Evolutionary conservation across 1,284 basidiomycete genomes (phyloP), one percentile per base, ranked within the genome.

Genomic region (Athelia psychrophila): DNA sequence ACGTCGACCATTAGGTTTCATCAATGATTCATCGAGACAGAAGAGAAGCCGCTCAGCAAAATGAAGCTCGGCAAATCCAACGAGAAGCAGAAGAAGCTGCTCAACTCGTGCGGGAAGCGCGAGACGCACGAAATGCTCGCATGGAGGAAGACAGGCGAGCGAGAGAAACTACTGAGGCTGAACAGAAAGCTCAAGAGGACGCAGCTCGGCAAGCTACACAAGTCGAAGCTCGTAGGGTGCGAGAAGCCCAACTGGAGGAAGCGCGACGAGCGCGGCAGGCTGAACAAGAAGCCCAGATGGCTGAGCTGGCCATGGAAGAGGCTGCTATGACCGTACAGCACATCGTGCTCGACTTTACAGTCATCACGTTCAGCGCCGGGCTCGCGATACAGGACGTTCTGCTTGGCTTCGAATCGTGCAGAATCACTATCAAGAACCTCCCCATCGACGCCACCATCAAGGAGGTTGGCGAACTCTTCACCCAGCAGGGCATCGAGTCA

Each of bases 331-430:
- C 50, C 1, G 38, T 54, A 15, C 56, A 58, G 42, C 25, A 40
- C 22, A 47, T 53, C 15, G 51, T 60, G n/a, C 35, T 54, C 22
- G 51, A 52, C 47, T 56, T 56, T 10, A 52, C 33, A 35, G n/a
- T 59, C 25, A 52, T 61, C 52, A 60, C 57, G 19, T 61, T 55
- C 45, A 47, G 48, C 20, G 57, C 60, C 3, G 60, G 60, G 12
- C 42, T 58, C 3, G 47, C 32, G 23, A 47, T 61, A 45, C 30
- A 27, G 2, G 24, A 32, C 16, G 44, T 60, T 36, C 48, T 60
- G 38, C 56, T 57, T 5, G 55, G 58, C 30, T 58, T 60, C 38
- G 44, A 35, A n/a, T 35, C 33, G 12, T 35, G 33, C n/a, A 10
- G 33, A 35, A n/a, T 35, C n/a, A 10, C 12, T 10, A n/a, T 35